Evolutionary conservation across 1,284 basidiomycete genomes (phyloP).

Genomic region (Leccinum angustisporum): DNA sequence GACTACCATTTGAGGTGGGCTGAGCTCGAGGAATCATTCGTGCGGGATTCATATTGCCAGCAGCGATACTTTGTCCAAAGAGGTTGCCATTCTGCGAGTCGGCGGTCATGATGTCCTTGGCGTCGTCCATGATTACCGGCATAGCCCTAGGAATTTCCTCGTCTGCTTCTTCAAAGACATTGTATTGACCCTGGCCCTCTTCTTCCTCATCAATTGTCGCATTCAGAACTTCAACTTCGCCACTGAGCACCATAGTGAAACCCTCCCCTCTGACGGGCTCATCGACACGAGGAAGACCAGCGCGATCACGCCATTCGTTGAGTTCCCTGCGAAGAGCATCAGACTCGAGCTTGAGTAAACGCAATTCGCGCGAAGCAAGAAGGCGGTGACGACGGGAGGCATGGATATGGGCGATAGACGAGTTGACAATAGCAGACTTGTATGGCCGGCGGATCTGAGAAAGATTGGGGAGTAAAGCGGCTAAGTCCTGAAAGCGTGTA

Average conservation of each 20-base stretch:
- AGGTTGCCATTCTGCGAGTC: constrained; percentile 19
- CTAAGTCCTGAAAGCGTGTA: constrained; percentile 65
- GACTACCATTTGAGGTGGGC: constrained; percentile 22
- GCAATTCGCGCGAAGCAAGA: constrained; percentile 75
- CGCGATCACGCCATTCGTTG: constrained; percentile 84
- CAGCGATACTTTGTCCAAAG: constrained; percentile 25
- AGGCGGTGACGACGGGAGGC: constrained; percentile 78
- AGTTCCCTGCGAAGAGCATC: constrained; percentile 82
- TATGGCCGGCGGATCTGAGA: constrained; percentile 88
- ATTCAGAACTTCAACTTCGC: constrained; percentile 65
- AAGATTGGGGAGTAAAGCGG: constrained; percentile 85
- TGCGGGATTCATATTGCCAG: constrained; percentile 21
- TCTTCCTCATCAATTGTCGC: constrained; percentile 55
- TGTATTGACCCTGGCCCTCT: constrained; percentile 43
- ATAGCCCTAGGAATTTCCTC: constrained; percentile 25
- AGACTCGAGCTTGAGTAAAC: constrained; percentile 71
- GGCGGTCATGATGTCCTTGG: constrained; percentile 27
- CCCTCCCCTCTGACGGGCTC: constrained; percentile 67
- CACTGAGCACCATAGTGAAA: constrained; percentile 65
- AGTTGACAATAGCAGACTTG: constrained; percentile 94
- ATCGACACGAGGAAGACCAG: constrained; percentile 64
- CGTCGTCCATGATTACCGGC: constrained; percentile 28
- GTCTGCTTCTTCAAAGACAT: constrained; percentile 40
- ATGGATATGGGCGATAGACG: constrained; percentile 82
- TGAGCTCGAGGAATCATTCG: constrained; percentile 25